Evolutionary conservation across 2,329 filamentous ascomycete species (phyloP), one percentile per base, ranked within the genome.

Genomic region (Didymellaceae sp.): DNA sequence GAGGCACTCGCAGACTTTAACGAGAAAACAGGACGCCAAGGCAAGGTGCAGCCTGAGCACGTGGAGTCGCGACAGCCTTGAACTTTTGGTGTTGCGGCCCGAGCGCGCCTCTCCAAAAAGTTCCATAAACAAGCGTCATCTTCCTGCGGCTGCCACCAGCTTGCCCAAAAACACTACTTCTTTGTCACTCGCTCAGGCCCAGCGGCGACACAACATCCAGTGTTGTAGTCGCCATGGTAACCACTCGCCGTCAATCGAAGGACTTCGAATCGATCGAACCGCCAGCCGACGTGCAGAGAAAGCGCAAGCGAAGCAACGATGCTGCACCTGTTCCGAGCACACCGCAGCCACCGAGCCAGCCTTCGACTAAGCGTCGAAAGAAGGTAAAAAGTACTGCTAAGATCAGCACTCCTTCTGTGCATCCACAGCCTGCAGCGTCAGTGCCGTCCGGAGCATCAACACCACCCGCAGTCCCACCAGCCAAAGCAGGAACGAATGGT

Each of bases 1-100:
- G 52, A 52, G 13, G 60, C 60, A n/a, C 11, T 66, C 16, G 48
- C 45, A 16, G 54, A 64, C 24, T 61, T 59, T 40, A 60, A 59
- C 18, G 49, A 48, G n/a, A 61, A 55, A 41, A 63, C 57, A n/a
- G 62, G 62, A 16, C 51, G 61, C 18, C 30, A 46, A 38, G 44
- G 57, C 6, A 48, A 39, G 34, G 28, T 28, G 10, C 24, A 21
- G 10, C 34, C 46, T 22, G 30, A 32, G 34, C 46, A 54, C 52
- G 52, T 49, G 46, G 32, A 31, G 45, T 45, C 41, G 46, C 46
- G 38, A 46, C 42, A 51, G 46, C 42, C 48, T 45, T 21, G 14
- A 26, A 31, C 39, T 40, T 48, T 48, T 41, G 45, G 30, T 24
- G 38, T 51, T 45, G 22, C 14, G 31, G 48, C 21, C 35, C 45